phyloP scores from a whole-genome alignment of 2,329 filamentous ascomycete species.

The Diatrype stigma region DNA sequence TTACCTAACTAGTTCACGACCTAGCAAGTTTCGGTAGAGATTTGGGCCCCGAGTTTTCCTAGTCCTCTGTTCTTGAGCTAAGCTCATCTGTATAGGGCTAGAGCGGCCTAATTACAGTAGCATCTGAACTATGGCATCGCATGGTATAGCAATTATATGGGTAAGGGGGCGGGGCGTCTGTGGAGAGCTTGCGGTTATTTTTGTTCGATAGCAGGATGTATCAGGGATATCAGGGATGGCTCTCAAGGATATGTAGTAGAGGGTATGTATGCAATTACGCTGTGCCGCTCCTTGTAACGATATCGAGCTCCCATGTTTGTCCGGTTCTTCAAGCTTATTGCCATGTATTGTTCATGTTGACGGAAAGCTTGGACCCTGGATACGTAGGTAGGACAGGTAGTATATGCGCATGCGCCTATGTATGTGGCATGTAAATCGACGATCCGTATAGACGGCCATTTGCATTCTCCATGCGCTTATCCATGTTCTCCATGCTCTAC shows the following conservation, averaged over 20 bases:
- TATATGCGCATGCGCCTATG: background rate
- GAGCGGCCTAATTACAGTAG: background rate
- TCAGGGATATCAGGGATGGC: too few relatives aligned
- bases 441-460: conserved; percentile 16
- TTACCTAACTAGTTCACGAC: background rate
- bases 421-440: conserved; percentile 2
- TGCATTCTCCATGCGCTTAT: conserved; percentile 21
- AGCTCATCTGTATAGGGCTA: background rate
- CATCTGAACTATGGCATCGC: background rate
- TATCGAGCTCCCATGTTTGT: background rate
- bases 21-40: background rate
- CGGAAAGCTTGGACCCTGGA: background rate
- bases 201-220: background rate
- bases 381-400: background rate
- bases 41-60: background rate
- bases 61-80: too few relatives aligned
- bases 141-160: background rate
- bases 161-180: background rate
- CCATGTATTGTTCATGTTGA: background rate
- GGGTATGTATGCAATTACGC: too few relatives aligned
- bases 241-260: too few relatives aligned
- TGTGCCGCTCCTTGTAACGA: background rate
- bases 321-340: background rate
- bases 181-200: background rate
- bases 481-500: too few relatives aligned